Evolutionary conservation across 2,329 filamentous ascomycete species (phyloP), one percentile per base, ranked within the genome.

Genomic region (Pyrenophora seminiperda): DNA sequence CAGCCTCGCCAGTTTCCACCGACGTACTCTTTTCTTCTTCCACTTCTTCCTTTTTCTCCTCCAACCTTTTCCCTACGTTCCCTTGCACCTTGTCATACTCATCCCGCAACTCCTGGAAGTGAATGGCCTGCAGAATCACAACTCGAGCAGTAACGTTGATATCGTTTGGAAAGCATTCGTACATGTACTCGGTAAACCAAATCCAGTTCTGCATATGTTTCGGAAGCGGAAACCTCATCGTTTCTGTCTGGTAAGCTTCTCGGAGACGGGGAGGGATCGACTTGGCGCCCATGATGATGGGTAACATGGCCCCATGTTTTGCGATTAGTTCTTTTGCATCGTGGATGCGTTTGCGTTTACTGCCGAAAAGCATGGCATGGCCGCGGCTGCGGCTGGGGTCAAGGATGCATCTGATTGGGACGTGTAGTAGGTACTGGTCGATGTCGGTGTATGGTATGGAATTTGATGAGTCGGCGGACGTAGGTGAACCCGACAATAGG

Each of bases 111-210:
- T 55, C 48, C 14, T 48, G 15, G 20, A 48, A 52, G 39, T 52
- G 44, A 3, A 52, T 44, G 5, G 52, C 48, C 36, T 52, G 52
- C 5, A 52, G 30, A 27, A 52, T 48, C 17, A 43, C n/a, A 10
- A 48, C 6, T n/a, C 49, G 40, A 19, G 27, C 17, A n/a, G 27
- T 18, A 9, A 41, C 13, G 20, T 38, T 47, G 4, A 18, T 15
- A 17, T 32, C 48, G 5, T 30, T 13, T 18, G 32, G 38, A 30
- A 29, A 51, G 10, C 24, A 11, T 11, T 29, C 38, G 3, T 38
- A 9, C 11, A 27, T 27, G 15, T 47, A 51, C 3, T 18, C 18
- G 3, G 15, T 33, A 14, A 48, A 39, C 7, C 33, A 15, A 10
- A 1, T 10, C 44, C 44, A 48, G 3, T 32, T 43, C 11, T 9